phyloP scores from a whole-genome alignment of 2,329 filamentous ascomycete species.

The Paraphoma sp. region DNA sequence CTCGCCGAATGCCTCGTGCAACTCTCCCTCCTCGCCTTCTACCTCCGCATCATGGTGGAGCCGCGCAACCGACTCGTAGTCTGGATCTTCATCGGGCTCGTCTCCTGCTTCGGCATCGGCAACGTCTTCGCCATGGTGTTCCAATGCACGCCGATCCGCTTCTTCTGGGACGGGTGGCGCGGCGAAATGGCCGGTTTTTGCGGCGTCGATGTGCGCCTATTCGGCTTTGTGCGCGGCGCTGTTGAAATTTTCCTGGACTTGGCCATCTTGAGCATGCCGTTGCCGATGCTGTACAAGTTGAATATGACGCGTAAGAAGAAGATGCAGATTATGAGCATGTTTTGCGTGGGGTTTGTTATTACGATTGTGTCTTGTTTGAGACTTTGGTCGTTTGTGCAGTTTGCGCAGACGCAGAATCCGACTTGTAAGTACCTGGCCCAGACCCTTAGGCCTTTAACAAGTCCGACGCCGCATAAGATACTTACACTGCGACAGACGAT shows the following conservation, averaged over 20 bases:
- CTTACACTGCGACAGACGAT: conserved; percentile 22
- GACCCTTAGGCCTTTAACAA: no score
- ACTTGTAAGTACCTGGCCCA: conserved; percentile 28
- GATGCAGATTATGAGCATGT: conserved; percentile 37
- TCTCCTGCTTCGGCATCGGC: conserved; percentile 30
- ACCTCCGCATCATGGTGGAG: conserved; percentile 38
- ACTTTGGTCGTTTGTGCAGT: conserved; percentile 25
- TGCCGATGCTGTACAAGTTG: conserved; percentile 28
- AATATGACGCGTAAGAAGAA: conserved; percentile 36
- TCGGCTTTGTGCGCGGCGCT: conserved; percentile 45
- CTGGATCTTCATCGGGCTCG: conserved; percentile 28
- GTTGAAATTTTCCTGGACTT: conserved; percentile 35
- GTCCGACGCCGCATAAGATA: no score
- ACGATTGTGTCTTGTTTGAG: conserved; percentile 32
- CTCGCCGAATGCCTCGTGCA: conserved; percentile 33
- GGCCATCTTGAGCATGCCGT: conserved; percentile 28
- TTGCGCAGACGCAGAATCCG: conserved; percentile 26
- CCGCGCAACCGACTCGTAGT: conserved; percentile 17
- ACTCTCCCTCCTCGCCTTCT: conserved; percentile 41
- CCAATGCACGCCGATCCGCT: conserved; percentile 47
- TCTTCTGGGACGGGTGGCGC: conserved; percentile 52
- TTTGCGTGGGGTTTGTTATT: conserved; percentile 34
- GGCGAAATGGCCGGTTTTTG: conserved; percentile 39
- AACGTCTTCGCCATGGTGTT: conserved; percentile 40
- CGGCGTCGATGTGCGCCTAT: conserved; percentile 48